Percentiles rank a stretch among this genome's conserved stretches.
Evolutionary conservation across 768 basidiomycete species (phyloP).

Genomic region (Suillus lakei): DNA sequence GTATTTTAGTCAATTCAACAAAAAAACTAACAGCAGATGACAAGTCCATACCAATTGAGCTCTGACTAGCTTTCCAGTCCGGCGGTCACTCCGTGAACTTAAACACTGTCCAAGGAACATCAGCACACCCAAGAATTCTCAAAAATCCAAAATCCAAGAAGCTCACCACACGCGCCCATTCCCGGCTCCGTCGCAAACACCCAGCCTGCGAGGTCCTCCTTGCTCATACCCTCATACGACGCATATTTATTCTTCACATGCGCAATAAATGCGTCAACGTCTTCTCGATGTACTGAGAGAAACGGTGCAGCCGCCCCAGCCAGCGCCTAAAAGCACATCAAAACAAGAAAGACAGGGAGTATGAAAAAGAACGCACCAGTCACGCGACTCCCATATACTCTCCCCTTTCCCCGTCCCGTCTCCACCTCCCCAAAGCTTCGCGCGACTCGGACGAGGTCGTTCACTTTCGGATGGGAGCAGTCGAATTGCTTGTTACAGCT

Average conservation of each 20-base stretch:
- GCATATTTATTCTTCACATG: conserved; percentile 62
- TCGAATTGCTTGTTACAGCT: conserved; percentile 74
- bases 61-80: neutral
- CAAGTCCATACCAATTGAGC: neutral
- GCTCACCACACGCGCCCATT: conserved; percentile 79
- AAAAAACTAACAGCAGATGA: neutral
- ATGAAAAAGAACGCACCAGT: conserved; percentile 56
- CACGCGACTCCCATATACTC: conserved; percentile 78
- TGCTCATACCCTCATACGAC: conserved; percentile 65
- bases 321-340: conserved; percentile 59
- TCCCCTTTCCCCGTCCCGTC: conserved; percentile 47
- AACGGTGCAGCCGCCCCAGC: conserved; percentile 92
- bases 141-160: conserved; percentile 31
- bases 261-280: conserved; percentile 67
- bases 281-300: conserved; percentile 72
- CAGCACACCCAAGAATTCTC: conserved; percentile 5
- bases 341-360: neutral
- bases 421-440: conserved; percentile 32
- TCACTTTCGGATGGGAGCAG: conserved; percentile 81
- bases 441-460: conserved; percentile 69
- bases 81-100: conserved; percentile 30
- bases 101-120: conserved; percentile 24
- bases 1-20: neutral
- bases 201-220: conserved; percentile 62
- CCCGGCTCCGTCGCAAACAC: conserved; percentile 88